A percentile compares a stretch with the other conserved stretches of the same genome.
phyloP scores from a whole-genome alignment of 2,329 filamentous ascomycete species.

The Ceratocystiopsis minuta region DNA sequence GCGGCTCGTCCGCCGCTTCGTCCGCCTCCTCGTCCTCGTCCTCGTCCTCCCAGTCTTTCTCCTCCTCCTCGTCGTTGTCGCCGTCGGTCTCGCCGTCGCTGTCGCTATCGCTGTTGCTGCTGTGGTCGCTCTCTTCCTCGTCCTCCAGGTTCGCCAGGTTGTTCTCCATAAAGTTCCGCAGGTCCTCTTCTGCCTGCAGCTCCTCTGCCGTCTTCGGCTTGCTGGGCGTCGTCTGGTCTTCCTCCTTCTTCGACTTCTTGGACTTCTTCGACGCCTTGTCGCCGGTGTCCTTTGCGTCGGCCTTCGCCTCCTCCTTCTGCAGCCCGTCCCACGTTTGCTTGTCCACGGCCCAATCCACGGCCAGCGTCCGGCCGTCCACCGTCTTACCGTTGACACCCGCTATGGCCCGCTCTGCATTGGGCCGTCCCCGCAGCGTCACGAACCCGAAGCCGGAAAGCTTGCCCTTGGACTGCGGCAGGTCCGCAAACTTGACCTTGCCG shows the following conservation, averaged over 20 bases:
- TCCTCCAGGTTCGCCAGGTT: constrained; percentile 39
- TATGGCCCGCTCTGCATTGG: constrained; percentile 82
- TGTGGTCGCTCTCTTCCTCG: constrained; percentile 33
- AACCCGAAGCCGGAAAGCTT: constrained; percentile 83
- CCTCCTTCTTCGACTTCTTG: constrained; percentile 16
- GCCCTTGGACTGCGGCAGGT: constrained; percentile 61
- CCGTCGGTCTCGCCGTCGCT: constrained; percentile 28
- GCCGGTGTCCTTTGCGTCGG: constrained; percentile 17
- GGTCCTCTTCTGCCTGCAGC: constrained; percentile 19
- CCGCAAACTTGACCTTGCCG: constrained; percentile 78
- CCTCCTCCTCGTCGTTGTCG: constrained; percentile 24
- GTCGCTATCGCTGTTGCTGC: constrained; percentile 25
- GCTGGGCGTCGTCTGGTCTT: constrained; percentile 12
- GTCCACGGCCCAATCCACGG: constrained; percentile 94
- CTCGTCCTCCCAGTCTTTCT: constrained; percentile 24
- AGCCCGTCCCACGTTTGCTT: constrained; percentile 68
- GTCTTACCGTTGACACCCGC: constrained; percentile 74
- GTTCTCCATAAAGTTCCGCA: constrained; percentile 40
- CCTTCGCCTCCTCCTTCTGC: constrained; percentile 22
- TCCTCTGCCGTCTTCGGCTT: constrained; percentile 14
- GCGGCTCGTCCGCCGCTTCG: constrained; percentile 6
- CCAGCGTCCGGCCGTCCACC: constrained; percentile 71
- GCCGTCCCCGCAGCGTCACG: constrained; percentile 68
- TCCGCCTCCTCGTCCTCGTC: constrained; percentile 21
- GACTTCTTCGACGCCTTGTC: constrained; percentile 12